Evolutionary conservation across 1,284 basidiomycete genomes (phyloP).

Genomic region (Mycena sp.): DNA sequence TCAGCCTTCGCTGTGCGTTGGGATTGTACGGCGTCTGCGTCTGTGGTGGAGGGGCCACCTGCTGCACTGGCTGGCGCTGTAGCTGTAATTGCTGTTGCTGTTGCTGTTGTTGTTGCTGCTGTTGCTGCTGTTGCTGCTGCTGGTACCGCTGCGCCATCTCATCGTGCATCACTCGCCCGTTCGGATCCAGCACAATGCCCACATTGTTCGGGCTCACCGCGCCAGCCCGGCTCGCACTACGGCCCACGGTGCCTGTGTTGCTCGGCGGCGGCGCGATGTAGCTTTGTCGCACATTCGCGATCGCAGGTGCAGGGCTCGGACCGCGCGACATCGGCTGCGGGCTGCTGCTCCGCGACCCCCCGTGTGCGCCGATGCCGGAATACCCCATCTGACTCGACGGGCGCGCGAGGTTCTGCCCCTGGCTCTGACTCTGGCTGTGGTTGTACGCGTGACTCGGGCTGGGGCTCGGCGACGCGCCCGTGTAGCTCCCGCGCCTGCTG

Average conservation of each 20-base stretch:
- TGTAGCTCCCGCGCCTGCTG: slow-evolving; percentile 58
- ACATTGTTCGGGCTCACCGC: slow-evolving; percentile 58
- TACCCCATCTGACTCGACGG: slow-evolving; percentile 70
- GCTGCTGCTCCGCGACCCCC: slow-evolving; percentile 63
- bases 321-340: slow-evolving; percentile 61
- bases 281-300: slow-evolving; percentile 32
- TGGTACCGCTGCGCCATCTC: slow-evolving; percentile 74
- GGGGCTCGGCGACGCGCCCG: slow-evolving; percentile 40
- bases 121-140: slow-evolving; percentile 34
- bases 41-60: slow-evolving; percentile 36
- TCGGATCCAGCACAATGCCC: slow-evolving; percentile 83
- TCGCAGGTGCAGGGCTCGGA: slow-evolving; percentile 35
- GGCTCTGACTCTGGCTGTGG: slow-evolving; percentile 36
- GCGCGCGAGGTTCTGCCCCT: slow-evolving; percentile 54
- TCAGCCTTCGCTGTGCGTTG: slow-evolving; percentile 12
- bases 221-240: slow-evolving; percentile 35
- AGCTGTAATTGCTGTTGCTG: too few species aligned
- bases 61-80: too few species aligned
- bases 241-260: background rate
- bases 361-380: slow-evolving; percentile 58
- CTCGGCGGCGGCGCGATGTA: slow-evolving; percentile 27
- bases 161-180: slow-evolving; percentile 82
- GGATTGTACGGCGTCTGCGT: slow-evolving; percentile 10
- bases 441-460: slow-evolving; percentile 32
- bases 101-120: too few species aligned